Evolutionary conservation across 805 yeast species (phyloP), one percentile per base, ranked within the genome.

Genomic region (Nakazawaea ishiwadae): DNA sequence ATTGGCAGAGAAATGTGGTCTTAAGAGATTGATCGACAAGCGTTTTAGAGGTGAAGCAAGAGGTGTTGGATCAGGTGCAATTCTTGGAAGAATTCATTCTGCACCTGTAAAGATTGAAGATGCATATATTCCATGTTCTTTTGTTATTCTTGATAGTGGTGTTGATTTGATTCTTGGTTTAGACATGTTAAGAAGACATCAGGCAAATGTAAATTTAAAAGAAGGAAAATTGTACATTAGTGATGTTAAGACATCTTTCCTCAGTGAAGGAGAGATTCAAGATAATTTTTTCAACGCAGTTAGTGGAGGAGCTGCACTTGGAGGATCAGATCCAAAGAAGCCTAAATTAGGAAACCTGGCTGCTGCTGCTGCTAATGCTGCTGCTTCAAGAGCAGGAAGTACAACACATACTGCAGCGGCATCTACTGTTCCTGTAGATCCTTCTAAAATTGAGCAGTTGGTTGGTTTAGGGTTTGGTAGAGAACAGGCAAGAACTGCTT

Each of bases 151-250:
- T 38, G 95, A 91, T 46, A 73, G 84, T 1, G 68, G 66, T 7
- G 81, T 80, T 17, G 96, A 88, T 49, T 68, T 90, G 49, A 65
- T 93, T 31, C 69, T 93, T 24, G 99, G 99, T 0, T 68, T 93
- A 39, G 99, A 93, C 59, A 75, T 91, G 96, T 70, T 93, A 53
- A 81, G 83, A 60, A 79, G 96, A 49, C 91, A 89, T 59, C 89
- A 81, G 55, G 95, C 95, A 37, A 65, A 70, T 29, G 78, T 93
- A 39, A 96, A 93, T 58, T 68, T 93, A 50, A 72, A 72, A 33
- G 67, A 67, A 35, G 81, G 85, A 54, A 72, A 71, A 8, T 69
- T 93, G 41, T 69, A 73, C 2, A 76, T 91, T 42, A 93, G 84
- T n/a, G 81, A 77, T 42, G 77, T 79, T 20, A 82, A 80, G 48